phyloP scores from a whole-genome alignment of 2,329 filamentous ascomycete genomes.

The Colletotrichum viniferum region DNA sequence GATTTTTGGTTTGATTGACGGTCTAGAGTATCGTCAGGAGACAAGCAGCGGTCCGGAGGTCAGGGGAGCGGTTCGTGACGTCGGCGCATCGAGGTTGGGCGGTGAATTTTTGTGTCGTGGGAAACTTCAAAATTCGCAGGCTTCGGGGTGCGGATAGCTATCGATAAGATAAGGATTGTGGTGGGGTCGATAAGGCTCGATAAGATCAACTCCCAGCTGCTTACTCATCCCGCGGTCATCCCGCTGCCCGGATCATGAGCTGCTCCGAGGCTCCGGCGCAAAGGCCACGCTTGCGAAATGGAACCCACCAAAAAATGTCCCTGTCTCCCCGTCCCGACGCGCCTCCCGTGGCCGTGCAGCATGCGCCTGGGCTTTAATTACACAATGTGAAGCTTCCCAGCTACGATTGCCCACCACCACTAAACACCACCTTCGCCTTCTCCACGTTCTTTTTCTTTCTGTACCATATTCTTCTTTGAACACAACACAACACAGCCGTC shows the following conservation, averaged over 20 bases:
- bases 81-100: conserved; percentile 10
- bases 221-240: background rate
- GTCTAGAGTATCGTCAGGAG: too few species aligned
- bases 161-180: background rate
- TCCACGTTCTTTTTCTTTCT: background rate
- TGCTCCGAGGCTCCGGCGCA: conserved; percentile 9
- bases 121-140: conserved; percentile 18
- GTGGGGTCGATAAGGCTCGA: background rate
- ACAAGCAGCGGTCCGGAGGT: background rate
- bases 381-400: background rate
- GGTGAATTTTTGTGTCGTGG: conserved; percentile 17
- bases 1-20: background rate
- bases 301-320: background rate
- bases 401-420: background rate
- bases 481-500: conserved; percentile 7
- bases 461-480: background rate
- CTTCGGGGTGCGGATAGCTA: conserved; percentile 11
- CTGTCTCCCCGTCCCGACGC: background rate
- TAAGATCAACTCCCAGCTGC: background rate
- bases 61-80: background rate
- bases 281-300: conserved; percentile 20
- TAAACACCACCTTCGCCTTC: background rate
- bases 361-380: background rate
- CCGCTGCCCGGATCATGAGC: background rate
- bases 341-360: background rate